Base-by-base conservation (phyloP, 305 asterid genomes). In the Fraxinus paxiana region DNA sequence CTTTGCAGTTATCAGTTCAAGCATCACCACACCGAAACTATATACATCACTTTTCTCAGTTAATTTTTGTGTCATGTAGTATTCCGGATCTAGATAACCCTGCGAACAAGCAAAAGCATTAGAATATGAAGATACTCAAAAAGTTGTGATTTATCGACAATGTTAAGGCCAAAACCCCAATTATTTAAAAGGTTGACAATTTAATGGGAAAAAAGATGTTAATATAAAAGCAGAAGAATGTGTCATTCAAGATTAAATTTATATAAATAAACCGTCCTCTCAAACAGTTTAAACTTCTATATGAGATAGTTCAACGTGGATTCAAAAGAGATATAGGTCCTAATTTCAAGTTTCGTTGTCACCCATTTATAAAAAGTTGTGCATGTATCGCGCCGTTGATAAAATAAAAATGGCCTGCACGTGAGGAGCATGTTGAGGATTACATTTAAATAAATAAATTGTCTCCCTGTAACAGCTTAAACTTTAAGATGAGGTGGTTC, bases 11-110 rank as follows among this genome's bases (percentile, higher is more conserved):
- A 95, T 88, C 74, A 95, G 91, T 80, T 95, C 98, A 6, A 95
- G 97, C 98, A 95, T 93, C 81, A 95, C 95, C 81, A 95, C 98
- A 0, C 98, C 98, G 59, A 93, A 95, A 86, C 98, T 95, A 86
- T 93, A 95, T 0, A 95, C 97, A 28, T 95, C 97, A 77, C 98
- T 93, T 80, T 91, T 95, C 41, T 95, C 98, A 0, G 98, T 95
- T 73, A 93, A 59, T 77, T 95, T 93, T 79, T 95, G 97, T 8
- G 95, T 92, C 97, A 92, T 89, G 82, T 94, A 94, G 90, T 94
- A 92, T 43, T 94, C 98, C 0, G 98, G 98, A 83, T 95, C 98
- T 13, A 93, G 88, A 77, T 95, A 95, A 4, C 98, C 98, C 98
- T 93, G 80, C 80, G 81, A 76, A 31, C 61, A 46, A 37, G 26